These are phyloP conservation scores for Euryodendron excelsum DNA, from an alignment of 148 eudicot species.

Conservation along the genomic window DNA sequence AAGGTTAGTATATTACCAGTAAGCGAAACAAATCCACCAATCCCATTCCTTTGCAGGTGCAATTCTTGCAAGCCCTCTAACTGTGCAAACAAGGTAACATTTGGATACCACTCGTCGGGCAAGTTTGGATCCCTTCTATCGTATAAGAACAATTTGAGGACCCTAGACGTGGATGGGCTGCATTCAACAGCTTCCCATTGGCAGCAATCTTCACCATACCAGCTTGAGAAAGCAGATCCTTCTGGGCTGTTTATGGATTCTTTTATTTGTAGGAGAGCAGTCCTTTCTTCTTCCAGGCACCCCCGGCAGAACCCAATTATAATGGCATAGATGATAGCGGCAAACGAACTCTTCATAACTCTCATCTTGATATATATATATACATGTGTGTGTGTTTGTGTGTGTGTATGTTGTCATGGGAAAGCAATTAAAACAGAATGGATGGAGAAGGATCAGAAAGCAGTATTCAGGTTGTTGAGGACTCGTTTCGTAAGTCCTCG, in stretches of 20 bases:
- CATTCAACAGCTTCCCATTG: neutral
- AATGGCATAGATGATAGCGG: neutral
- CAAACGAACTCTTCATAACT: neutral
- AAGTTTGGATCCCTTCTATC: neutral
- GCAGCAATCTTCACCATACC: neutral
- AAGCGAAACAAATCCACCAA: neutral
- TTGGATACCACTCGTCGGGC: neutral
- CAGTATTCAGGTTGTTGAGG: neutral
- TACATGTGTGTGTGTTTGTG: too few species aligned
- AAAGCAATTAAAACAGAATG: neutral
- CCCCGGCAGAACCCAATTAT: neutral
- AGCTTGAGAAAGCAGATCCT: slow-evolving; percentile 1
- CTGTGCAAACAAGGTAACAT: neutral
- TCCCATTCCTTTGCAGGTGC: neutral
- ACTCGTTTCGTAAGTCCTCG: too few species aligned
- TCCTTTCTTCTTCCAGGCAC: neutral
- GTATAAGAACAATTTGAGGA: neutral
- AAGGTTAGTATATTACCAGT: neutral
- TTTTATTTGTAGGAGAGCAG: neutral
- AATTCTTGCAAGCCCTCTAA: neutral
- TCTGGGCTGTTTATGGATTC: neutral
- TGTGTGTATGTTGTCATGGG: too few species aligned
- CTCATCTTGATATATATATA: neutral
- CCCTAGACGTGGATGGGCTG: neutral
- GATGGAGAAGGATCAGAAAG: neutral